Percentiles rank a stretch among this genome's conserved stretches.
These are phyloP conservation scores for Coemansia aciculifera DNA, from an alignment of 192 early-diverging fungal genomes.

Conservation along the genomic window DNA sequence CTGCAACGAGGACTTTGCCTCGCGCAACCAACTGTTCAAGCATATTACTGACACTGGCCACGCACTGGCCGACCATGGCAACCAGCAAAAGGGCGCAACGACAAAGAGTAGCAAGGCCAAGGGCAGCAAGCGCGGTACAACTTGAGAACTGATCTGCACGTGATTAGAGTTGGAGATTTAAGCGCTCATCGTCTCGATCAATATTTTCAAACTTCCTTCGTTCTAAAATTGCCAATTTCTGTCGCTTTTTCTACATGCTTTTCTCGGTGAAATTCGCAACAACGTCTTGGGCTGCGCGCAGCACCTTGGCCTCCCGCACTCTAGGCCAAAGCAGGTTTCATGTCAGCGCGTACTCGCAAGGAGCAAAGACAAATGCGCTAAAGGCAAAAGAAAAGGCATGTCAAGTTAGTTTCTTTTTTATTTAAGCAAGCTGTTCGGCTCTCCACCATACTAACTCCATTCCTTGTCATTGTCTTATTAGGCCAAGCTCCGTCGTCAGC, in stretches of 20 bases:
- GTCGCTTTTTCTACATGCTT: neutral
- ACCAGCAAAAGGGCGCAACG: neutral
- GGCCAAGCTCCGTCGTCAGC: constrained; percentile 50
- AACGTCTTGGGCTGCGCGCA: neutral
- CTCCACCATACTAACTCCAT: neutral
- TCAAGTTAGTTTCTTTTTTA: neutral
- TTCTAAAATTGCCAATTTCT: neutral
- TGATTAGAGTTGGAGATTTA: neutral
- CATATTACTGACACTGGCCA: constrained; percentile 89
- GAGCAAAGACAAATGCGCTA: constrained; percentile 27
- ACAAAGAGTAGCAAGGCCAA: neutral
- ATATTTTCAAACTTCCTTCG: neutral
- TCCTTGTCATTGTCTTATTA: neutral
- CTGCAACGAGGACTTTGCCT: constrained; percentile 68
- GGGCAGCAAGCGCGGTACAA: neutral
- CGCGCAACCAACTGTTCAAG: constrained; percentile 82
- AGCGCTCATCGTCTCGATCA: neutral
- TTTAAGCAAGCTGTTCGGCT: neutral
- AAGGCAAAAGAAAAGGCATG: constrained; percentile 46
- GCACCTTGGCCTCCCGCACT: neutral
- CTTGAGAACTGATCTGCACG: neutral
- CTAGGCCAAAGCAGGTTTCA: neutral
- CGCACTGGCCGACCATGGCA: constrained; percentile 58
- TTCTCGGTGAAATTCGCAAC: constrained; percentile 4
- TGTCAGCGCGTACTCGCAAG: neutral